Evolutionary conservation across 75 land plant species (phyloP), one percentile per base, ranked within the genome.

Genomic region (Gnetum montanum): DNA sequence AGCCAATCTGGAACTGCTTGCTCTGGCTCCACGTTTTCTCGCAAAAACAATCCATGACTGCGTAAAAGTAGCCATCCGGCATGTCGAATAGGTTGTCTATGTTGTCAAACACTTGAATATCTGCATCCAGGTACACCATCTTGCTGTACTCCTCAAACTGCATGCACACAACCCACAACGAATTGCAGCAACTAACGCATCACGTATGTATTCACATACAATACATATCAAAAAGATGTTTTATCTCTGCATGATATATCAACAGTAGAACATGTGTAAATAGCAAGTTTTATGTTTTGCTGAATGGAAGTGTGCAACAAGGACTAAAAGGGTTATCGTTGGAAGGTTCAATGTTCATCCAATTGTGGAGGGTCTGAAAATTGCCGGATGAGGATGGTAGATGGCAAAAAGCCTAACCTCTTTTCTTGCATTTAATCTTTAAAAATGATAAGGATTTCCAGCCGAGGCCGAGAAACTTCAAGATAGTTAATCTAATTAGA

Each of bases 41-140:
- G 57, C 89, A 85, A 68, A 85, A 84, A 43, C 88, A 84, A 59
- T 84, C 88, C 81, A 80, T 81, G 50, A 77, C 86, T 1, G 82
- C 85, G 48, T 77, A 77, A 52, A 85, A 82, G 37, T 61, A 12
- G 8, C 82, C 82, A 38, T 75, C 72, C 3, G 78, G 72, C 28
- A 71, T 47, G 47, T 85, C 82, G 44, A 85, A 74, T 34, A 85
- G 64, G 36, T 85, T 58, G 64, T 85, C 89, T 7, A 85, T 71
- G 73, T 85, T 85, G 3, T 81, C 78, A 55, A 56, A 82, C 20
- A 85, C 89, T 45, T 82, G 86, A 3, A 82, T 85, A 57, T 85
- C 89, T 25, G 86, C 85, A 38, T 84, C 88, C 63, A 84, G 58
- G 30, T 85, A 85, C 4, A 84, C 43, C 71, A 84, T 69, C 72